These are phyloP conservation scores for Nelumbo lutea DNA, from an alignment of 164 flowering plant species.

Conservation along the genomic window DNA sequence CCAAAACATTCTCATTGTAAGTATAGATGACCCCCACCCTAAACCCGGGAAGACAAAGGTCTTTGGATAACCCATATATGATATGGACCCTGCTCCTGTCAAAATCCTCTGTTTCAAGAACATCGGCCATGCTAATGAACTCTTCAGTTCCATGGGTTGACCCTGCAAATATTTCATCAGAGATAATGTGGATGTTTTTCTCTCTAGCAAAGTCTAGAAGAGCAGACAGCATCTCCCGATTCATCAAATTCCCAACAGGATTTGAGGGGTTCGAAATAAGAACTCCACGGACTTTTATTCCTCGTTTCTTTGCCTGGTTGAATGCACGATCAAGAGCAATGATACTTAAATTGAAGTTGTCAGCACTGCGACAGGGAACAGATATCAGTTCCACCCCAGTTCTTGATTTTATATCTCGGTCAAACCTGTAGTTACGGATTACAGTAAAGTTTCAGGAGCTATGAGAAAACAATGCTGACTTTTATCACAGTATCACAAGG, in stretches of 20 bases:
- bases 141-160: slow-evolving; percentile 61
- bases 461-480: not conserved
- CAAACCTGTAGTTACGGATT: slow-evolving; percentile 50
- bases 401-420: slow-evolving; percentile 81
- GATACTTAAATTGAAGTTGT: slow-evolving; percentile 60
- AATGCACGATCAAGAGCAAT: slow-evolving; percentile 76
- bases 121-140: slow-evolving; percentile 87
- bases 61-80: slow-evolving; percentile 72
- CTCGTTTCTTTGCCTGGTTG: slow-evolving; percentile 89
- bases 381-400: slow-evolving; percentile 86
- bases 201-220: slow-evolving; percentile 87
- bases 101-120: slow-evolving; percentile 51
- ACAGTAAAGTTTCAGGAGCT: slow-evolving; percentile 15
- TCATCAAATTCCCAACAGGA: slow-evolving; percentile 70
- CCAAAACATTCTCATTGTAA: slow-evolving; percentile 54
- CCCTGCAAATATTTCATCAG: slow-evolving; percentile 77
- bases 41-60: slow-evolving; percentile 70
- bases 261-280: slow-evolving; percentile 83
- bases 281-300: slow-evolving; percentile 74
- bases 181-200: slow-evolving; percentile 86
- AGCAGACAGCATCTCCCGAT: slow-evolving; percentile 49
- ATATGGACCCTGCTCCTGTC: slow-evolving; percentile 77
- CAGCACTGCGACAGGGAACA: slow-evolving; percentile 93
- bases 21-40: slow-evolving; percentile 71
- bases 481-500: slow-evolving; percentile 4